phyloP scores from a whole-genome alignment of 2,329 filamentous ascomycete species.

The Pestalotiopsis sp. region DNA sequence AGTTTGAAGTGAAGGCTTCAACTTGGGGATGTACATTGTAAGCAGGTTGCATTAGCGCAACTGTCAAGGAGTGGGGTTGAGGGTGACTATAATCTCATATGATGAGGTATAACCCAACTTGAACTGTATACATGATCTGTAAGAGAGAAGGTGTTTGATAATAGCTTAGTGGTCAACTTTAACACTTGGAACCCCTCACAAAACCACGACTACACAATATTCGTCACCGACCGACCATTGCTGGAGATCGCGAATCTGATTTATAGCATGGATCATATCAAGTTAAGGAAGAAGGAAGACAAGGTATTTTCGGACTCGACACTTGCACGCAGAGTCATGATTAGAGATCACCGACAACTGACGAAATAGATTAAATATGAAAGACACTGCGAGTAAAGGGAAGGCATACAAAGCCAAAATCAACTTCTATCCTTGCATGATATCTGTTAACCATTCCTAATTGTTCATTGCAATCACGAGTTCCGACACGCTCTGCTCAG shows the following conservation, averaged over 20 bases:
- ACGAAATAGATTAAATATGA: too few species aligned
- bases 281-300: too few species aligned
- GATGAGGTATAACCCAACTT: too few species aligned
- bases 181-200: too few species aligned
- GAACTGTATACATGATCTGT: background rate
- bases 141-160: background rate
- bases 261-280: too few species aligned
- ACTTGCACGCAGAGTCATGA: too few species aligned
- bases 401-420: background rate
- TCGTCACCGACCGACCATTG: too few species aligned
- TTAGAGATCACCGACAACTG: too few species aligned
- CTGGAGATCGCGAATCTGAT: too few species aligned
- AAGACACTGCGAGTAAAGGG: background rate
- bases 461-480: background rate
- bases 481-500: background rate
- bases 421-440: background rate
- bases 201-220: too few species aligned
- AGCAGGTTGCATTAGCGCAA: slow-evolving; percentile 12
- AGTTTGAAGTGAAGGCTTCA: background rate
- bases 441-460: background rate
- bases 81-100: background rate
- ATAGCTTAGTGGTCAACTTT: too few species aligned
- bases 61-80: background rate
- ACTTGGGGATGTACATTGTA: background rate
- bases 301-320: too few species aligned